A percentile compares a stretch with the other conserved stretches of the same genome.
phyloP scores from a whole-genome alignment of 2,329 filamentous ascomycete genomes.

The Aphanoascus verrucosus region DNA sequence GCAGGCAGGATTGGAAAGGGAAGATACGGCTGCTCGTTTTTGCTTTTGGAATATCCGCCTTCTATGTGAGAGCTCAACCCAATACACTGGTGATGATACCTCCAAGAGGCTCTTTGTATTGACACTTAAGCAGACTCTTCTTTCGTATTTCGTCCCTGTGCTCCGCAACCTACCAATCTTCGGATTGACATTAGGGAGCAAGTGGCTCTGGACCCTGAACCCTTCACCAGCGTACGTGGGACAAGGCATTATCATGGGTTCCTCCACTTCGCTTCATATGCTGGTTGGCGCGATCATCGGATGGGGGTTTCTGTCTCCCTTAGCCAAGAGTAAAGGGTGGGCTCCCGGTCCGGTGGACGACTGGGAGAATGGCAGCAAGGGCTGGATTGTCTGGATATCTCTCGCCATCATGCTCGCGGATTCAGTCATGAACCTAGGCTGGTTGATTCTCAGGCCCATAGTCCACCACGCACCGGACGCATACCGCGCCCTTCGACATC shows the following conservation, averaged over 20 bases:
- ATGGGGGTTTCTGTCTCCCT: constrained; percentile 80
- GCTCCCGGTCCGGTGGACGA: constrained; percentile 75
- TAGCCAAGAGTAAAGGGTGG: constrained; percentile 80
- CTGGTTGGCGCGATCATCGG: constrained; percentile 77
- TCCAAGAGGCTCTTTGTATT: constrained; percentile 5
- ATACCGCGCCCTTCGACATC: constrained; percentile 23
- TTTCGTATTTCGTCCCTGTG: constrained; percentile 81
- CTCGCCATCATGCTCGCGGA: constrained; percentile 95
- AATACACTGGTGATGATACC: background rate
- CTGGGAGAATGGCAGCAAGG: constrained; percentile 89
- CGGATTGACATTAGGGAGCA: constrained; percentile 58
- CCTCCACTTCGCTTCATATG: constrained; percentile 92
- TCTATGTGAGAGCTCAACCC: constrained; percentile 34
- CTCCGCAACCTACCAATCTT: constrained; percentile 81
- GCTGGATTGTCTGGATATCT: constrained; percentile 97
- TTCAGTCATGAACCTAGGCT: constrained; percentile 75
- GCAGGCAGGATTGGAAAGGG: constrained; percentile 46
- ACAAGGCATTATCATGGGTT: constrained; percentile 97
- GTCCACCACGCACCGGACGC: constrained; percentile 38
- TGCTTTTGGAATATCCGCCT: constrained; percentile 50
- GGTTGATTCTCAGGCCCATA: constrained; percentile 58
- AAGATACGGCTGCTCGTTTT: constrained; percentile 51
- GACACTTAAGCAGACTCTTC: constrained; percentile 52
- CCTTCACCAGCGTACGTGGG: constrained; percentile 95
- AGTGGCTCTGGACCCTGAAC: constrained; percentile 93